Percentiles rank a stretch among this genome's conserved stretches.
Evolutionary conservation across 1,284 basidiomycete species (phyloP).

Genomic region (Cystobasidium sp.): DNA sequence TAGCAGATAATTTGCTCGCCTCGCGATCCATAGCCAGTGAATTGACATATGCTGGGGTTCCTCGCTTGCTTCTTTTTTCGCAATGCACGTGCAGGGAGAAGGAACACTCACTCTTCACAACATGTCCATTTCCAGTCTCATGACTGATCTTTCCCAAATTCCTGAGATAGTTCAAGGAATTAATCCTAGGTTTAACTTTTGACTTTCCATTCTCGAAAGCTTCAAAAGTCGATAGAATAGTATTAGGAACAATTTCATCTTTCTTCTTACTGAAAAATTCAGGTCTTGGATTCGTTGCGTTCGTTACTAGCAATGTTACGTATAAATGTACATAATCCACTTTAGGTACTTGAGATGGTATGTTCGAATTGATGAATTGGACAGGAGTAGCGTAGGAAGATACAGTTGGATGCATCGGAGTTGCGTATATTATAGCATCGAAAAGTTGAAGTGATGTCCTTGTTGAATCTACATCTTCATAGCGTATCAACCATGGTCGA

Average conservation of each 20-base stretch:
- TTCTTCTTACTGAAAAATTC: slow-evolving; percentile 71
- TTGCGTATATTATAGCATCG: slow-evolving; percentile 73
- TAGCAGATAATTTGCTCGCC: not conserved
- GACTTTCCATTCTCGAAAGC: slow-evolving; percentile 59
- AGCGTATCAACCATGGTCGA: slow-evolving; percentile 47
- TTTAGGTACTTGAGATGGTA: slow-evolving; percentile 63
- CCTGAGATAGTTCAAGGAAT: slow-evolving; percentile 84
- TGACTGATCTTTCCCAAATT: slow-evolving; percentile 58
- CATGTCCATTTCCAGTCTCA: slow-evolving; percentile 44
- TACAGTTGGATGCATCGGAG: slow-evolving; percentile 70
- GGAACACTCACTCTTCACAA: slow-evolving; percentile 46
- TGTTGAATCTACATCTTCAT: slow-evolving; percentile 40
- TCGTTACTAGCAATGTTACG: slow-evolving; percentile 85
- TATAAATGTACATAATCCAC: slow-evolving; percentile 82
- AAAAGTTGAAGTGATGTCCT: slow-evolving; percentile 57
- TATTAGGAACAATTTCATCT: slow-evolving; percentile 64
- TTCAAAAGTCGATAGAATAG: slow-evolving; percentile 74
- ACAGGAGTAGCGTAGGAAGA: slow-evolving; percentile 63
- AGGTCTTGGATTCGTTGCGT: slow-evolving; percentile 66
- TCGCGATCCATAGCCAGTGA: no score
- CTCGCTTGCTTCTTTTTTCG: not conserved
- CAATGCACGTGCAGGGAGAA: not conserved
- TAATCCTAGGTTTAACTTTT: slow-evolving; percentile 71
- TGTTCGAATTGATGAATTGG: slow-evolving; percentile 53
- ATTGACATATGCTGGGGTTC: no score